Percentiles rank a stretch among this genome's conserved stretches.
phyloP scores from a whole-genome alignment of 345 rosid genomes.

The Aquilaria sinensis region DNA sequence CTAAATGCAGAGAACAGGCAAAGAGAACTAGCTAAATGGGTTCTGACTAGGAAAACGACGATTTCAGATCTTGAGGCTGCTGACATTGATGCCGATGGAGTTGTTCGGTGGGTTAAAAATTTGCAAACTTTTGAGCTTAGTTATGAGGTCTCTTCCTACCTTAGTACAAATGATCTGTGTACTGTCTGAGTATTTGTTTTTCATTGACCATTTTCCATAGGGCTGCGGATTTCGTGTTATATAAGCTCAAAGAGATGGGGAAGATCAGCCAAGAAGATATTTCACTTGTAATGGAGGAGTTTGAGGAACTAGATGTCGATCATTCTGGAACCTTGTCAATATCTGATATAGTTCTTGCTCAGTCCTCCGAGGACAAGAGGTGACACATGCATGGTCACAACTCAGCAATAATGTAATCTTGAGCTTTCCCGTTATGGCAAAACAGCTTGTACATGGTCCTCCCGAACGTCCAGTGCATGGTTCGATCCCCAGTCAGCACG shows the following conservation, averaged over 20 bases:
- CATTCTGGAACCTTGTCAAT: conserved; percentile 14
- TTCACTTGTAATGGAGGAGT: conserved; percentile 39
- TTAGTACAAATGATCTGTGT: background rate
- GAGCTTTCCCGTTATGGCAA: too few species aligned
- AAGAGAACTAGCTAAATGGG: conserved; percentile 59
- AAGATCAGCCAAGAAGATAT: conserved; percentile 58
- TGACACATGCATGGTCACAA: too few species aligned
- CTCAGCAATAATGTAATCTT: too few species aligned
- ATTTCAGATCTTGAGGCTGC: conserved; percentile 73
- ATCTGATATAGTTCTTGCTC: conserved; percentile 13
- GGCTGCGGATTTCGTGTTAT: conserved; percentile 16
- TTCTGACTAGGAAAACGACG: conserved; percentile 55
- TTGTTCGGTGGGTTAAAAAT: conserved; percentile 49
- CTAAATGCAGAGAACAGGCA: conserved; percentile 55
- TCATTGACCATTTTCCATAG: too few species aligned
- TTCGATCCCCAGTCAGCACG: too few species aligned
- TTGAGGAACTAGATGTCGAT: conserved; percentile 46
- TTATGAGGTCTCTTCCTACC: background rate
- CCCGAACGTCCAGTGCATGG: too few species aligned
- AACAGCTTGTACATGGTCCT: too few species aligned
- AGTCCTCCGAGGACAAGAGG: conserved; percentile 4
- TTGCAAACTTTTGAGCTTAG: background rate
- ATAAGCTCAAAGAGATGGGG: conserved; percentile 74
- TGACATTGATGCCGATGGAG: conserved; percentile 68
- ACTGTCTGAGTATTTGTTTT: background rate